Evolutionary conservation across 371 early-diverging fungal species (phyloP), one percentile per base, ranked within the genome.

Genomic region (Rhizopus sp.): DNA sequence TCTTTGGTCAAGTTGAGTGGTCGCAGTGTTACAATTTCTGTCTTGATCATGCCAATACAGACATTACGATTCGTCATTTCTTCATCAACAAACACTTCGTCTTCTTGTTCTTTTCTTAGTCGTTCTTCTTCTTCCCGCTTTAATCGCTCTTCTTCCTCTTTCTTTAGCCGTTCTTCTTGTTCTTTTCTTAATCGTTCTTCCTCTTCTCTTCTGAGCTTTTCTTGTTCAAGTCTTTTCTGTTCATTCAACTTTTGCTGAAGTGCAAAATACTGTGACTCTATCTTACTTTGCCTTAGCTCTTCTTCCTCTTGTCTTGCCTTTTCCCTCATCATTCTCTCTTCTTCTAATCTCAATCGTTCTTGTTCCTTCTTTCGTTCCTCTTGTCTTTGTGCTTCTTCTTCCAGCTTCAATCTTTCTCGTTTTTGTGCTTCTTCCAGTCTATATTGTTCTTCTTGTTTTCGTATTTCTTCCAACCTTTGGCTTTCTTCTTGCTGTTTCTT

Each of bases 1-100:
- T 74, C 75, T 40, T 65, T 68, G n/a, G 60, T 50, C 17, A 79
- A 37, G 13, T 69, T 56, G 17, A 72, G 42, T 16, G 46, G 50
- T 46, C 63, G 60, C 10, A 64, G 45, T 9, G 72, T 59, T 9
- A 79, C 76, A 15, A 79, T 69, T 42, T 79, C 80, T 0, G 80
- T 66, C 23, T 60, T 68, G 4, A 79, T 48, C 74, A 79, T 73
- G 5, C 80, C 80, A 7, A 79, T 45, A 52, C 80, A 79, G 0
- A 76, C 41, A 39, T 73, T 64, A 8, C 47, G 45, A 7, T 63
- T 68, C 23, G 60, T 59, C 59, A 58, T 49, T 53, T 66, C 64
- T 44, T 69, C 66, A 37, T 68, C 72, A 9, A 72, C 12, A 7
- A 59, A 29, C 3, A 58, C 29, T 46, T 13, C 7, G 10, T 37